Percentiles rank a stretch among this genome's conserved stretches.
phyloP scores from a whole-genome alignment of 306 rosid genomes.

The Astragalus glycyphyllos region DNA sequence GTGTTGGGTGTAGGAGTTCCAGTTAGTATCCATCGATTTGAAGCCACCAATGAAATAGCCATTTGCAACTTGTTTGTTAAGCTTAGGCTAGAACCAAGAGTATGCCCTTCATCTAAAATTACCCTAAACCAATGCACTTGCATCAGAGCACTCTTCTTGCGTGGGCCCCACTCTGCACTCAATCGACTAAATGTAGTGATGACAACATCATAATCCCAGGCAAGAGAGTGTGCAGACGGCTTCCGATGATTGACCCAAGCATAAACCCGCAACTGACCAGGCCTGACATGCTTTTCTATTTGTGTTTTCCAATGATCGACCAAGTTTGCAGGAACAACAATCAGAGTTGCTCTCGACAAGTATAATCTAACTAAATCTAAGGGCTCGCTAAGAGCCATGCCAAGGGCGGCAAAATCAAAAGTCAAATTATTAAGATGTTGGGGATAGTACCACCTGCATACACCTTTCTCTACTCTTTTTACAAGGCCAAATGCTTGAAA shows the following conservation, averaged over 20 bases:
- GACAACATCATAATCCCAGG: constrained; percentile 96
- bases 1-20: constrained; percentile 99
- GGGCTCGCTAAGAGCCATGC: constrained; percentile 73
- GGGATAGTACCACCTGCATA: constrained; percentile 79
- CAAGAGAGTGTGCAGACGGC: constrained; percentile 86
- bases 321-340: constrained; percentile 93
- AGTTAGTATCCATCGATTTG: constrained; percentile 95
- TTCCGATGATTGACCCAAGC: constrained; percentile 76
- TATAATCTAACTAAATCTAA: constrained; percentile 79
- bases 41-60: constrained; percentile 90
- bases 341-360: constrained; percentile 88
- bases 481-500: constrained; percentile 86
- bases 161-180: constrained; percentile 93
- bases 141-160: constrained; percentile 71
- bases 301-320: constrained; percentile 94
- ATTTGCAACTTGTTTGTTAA: constrained; percentile 95
- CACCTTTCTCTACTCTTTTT: constrained; percentile 72
- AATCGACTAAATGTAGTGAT: constrained; percentile 91
- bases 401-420: constrained; percentile 89
- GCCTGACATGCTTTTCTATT: constrained; percentile 84
- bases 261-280: constrained; percentile 73
- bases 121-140: constrained; percentile 96
- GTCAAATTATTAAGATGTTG: constrained; percentile 71
- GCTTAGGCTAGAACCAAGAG: constrained; percentile 92
- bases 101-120: constrained; percentile 97